Base-by-base conservation (phyloP, 169 alveolate species). In the Plasmodium falciparum region DNA sequence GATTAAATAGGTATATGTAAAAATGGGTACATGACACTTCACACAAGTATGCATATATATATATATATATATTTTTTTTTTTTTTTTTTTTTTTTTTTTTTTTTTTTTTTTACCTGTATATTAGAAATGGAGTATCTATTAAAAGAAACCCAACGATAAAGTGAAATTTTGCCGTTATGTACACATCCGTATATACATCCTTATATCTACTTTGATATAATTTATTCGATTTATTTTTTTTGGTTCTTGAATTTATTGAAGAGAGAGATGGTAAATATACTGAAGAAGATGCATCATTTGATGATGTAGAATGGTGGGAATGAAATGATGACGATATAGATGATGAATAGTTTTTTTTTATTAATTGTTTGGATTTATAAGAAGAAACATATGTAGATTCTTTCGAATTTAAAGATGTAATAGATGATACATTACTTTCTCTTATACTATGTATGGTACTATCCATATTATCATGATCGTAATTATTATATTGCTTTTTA, bases 111-210 rank as follows among this genome's bases (percentile, higher is more conserved):
- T 61, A 80, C 90, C 90, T 80, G 52, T 80, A 80, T 67, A 80
- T 39, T 17, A 80, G 39, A 43, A 80, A 80, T 4, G 90, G 90
- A 47, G 69, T 73, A n/a, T 80, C 90, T 17, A 80, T 67, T 59
- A 80, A 62, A 22, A 80, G 50, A 49, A 80, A 80, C 15, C 90
- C 90, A 20, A 80, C 83, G 17, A 80, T 80, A 29, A 80, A 80
- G 43, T 80, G 90, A 54, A 80, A 80, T 61, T 80, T 80, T 20
- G 90, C 90, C 3, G 90, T 80, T 20, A 80, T 80, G 49, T 80
- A 80, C 5, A 80, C 83, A 43, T 80, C 90, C n/a, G 90, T 80
- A 33, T 80, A 80, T 45, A 80, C 83, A 47, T 80, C 90, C 65
- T 47, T 80, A 54, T 43, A 80, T 17, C 58, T 80, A 12, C 69